phyloP scores from a whole-genome alignment of 495 filamentous ascomycete genomes.

The Xylaria scruposa region DNA sequence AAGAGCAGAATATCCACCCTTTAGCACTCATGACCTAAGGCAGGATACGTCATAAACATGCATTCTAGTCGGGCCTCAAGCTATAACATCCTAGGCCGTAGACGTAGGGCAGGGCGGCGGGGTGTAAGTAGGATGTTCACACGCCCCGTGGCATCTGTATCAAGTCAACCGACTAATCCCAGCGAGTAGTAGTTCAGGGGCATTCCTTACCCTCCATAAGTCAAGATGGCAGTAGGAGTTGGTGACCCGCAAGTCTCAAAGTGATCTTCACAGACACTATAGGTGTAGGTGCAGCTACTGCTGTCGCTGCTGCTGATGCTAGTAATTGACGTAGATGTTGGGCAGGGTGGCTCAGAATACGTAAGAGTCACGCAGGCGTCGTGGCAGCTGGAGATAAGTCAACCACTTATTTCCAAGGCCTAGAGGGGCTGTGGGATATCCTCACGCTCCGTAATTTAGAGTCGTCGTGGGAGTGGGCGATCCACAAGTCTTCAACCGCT shows the following conservation, averaged over 20 bases:
- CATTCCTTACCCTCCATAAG: slow-evolving; percentile 23
- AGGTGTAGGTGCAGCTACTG: slow-evolving; percentile 19
- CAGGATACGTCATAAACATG: background rate
- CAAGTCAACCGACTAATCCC: background rate
- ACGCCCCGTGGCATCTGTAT: slow-evolving; percentile 35
- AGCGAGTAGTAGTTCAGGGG: slow-evolving; percentile 17
- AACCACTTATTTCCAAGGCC: background rate
- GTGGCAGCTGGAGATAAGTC: slow-evolving; percentile 22
- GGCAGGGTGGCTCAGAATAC: slow-evolving; percentile 25
- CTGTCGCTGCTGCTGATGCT: background rate
- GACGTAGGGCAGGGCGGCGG: slow-evolving; percentile 34
- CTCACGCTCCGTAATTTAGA: slow-evolving; percentile 39
- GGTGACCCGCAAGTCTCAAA: slow-evolving; percentile 21
- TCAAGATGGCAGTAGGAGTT: slow-evolving; percentile 17
- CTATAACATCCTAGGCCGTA: background rate
- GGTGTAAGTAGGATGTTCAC: slow-evolving; percentile 35
- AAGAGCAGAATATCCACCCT: background rate
- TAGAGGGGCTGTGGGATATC: background rate
- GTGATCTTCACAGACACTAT: slow-evolving; percentile 24
- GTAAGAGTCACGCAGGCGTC: slow-evolving; percentile 26
- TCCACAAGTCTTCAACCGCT: slow-evolving; percentile 34
- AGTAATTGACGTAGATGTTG: slow-evolving; percentile 3
- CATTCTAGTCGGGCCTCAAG: background rate
- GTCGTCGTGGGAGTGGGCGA: slow-evolving; percentile 35
- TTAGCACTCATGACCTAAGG: background rate